These are phyloP conservation scores for Botryotinia convoluta DNA, from an alignment of 2,329 filamentous ascomycete genomes.

Conservation along the genomic window DNA sequence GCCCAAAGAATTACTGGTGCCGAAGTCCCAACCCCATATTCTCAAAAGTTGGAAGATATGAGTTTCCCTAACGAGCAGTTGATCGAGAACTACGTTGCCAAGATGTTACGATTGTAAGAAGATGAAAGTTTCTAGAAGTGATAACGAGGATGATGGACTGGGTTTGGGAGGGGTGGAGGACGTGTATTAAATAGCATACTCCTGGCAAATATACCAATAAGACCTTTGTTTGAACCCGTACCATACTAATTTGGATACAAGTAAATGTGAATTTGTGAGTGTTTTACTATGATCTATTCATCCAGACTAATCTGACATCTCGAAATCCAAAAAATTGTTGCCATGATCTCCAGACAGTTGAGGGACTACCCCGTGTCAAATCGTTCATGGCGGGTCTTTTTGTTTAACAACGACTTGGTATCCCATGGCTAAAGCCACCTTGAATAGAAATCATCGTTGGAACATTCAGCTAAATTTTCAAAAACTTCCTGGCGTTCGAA, in stretches of 20 bases:
- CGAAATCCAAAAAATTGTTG: not conserved
- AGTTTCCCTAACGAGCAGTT: slow-evolving; percentile 86
- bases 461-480: not conserved
- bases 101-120: slow-evolving; percentile 74
- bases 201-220: slow-evolving; percentile 17
- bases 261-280: not conserved
- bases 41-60: slow-evolving; percentile 90
- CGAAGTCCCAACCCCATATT: slow-evolving; percentile 96
- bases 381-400: not conserved
- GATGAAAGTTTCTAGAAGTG: not conserved
- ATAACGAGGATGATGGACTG: not conserved
- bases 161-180: not conserved
- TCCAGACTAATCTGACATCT: not conserved
- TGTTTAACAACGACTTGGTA: not conserved
- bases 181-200: slow-evolving; percentile 18
- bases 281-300: not conserved
- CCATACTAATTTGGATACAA: not conserved
- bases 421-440: not conserved
- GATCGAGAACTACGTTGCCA: slow-evolving; percentile 84
- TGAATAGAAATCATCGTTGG: not conserved
- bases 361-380: not conserved
- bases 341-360: not conserved
- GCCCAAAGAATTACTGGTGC: slow-evolving; percentile 93
- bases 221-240: slow-evolving; percentile 12
- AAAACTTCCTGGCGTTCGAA: too few species aligned